These are phyloP conservation scores for Dioscorea cayenensis DNA, from an alignment of 116 monocot genomes.

Conservation along the genomic window DNA sequence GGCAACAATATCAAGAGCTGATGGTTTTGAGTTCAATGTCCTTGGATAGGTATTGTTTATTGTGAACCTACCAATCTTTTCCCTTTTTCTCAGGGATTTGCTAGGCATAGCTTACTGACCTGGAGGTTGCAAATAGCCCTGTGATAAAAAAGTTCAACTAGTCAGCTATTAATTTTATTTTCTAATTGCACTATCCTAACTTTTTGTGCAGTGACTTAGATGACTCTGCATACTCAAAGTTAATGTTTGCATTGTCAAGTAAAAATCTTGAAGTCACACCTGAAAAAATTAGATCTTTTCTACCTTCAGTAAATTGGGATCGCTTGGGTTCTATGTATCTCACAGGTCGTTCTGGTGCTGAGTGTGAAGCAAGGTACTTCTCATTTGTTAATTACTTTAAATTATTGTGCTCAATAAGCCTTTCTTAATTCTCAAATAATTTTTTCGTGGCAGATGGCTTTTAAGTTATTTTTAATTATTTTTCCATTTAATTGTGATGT, in stretches of 20 bases:
- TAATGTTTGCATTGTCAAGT: constrained; percentile 20
- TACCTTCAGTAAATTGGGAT: constrained; percentile 81
- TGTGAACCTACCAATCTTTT: neutral
- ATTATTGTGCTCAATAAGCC: neutral
- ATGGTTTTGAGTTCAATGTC: constrained; percentile 57
- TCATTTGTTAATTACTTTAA: neutral
- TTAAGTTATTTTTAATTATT: too few species aligned
- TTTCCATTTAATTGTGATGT: too few species aligned
- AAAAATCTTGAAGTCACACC: constrained; percentile 55
- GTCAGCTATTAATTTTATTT: neutral
- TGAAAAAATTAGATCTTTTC: constrained; percentile 62
- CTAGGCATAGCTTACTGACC: neutral
- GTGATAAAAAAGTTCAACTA: neutral
- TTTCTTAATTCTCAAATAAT: too few species aligned
- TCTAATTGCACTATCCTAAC: neutral
- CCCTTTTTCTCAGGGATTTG: neutral
- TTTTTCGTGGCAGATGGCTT: too few species aligned
- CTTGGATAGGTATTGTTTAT: constrained; percentile 35
- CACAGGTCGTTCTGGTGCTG: constrained; percentile 60
- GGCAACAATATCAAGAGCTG: constrained; percentile 88
- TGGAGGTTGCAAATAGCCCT: neutral
- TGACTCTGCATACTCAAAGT: constrained; percentile 28
- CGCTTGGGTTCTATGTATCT: constrained; percentile 83
- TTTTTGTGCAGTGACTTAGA: constrained; percentile 38
- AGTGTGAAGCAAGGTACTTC: constrained; percentile 85